These are phyloP conservation scores for Gonapodya prolifera DNA, from an alignment of 192 early-diverging fungal species.

Conservation along the genomic window DNA sequence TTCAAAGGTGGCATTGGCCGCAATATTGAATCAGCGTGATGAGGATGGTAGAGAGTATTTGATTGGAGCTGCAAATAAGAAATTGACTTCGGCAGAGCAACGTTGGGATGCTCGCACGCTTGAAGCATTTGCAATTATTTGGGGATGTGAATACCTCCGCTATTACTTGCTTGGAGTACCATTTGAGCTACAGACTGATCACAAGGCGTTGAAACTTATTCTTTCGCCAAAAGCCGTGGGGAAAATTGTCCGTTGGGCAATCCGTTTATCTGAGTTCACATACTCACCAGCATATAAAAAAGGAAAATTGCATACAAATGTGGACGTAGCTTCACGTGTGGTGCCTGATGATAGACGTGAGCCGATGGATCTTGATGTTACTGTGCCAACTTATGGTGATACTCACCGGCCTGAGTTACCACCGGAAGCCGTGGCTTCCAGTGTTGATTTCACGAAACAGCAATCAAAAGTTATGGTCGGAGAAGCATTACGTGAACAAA, in stretches of 20 bases:
- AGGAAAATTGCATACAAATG: not conserved
- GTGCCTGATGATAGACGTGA: not conserved
- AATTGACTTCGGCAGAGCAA: not conserved
- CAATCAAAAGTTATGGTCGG: not conserved
- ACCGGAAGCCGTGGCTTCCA: not conserved
- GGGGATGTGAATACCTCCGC: not conserved
- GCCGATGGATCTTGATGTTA: not conserved
- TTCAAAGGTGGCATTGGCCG: not conserved
- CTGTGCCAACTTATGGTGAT: not conserved
- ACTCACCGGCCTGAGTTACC: not conserved
- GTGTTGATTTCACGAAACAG: too few species aligned
- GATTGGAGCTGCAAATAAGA: not conserved
- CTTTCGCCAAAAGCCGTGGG: not conserved
- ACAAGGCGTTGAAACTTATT: not conserved
- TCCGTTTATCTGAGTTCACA: not conserved
- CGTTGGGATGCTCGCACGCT: not conserved
- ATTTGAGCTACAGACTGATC: not conserved
- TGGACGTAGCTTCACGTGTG: not conserved
- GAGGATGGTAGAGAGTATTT: not conserved
- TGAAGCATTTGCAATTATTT: not conserved
- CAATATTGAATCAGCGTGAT: not conserved
- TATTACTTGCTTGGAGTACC: not conserved
- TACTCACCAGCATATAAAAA: not conserved
- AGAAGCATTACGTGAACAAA: not conserved
- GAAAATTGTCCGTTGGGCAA: not conserved